Conservation (phyloP, 2,329 filamentous ascomycete species). For the Cytospora schulzeri region DNA sequence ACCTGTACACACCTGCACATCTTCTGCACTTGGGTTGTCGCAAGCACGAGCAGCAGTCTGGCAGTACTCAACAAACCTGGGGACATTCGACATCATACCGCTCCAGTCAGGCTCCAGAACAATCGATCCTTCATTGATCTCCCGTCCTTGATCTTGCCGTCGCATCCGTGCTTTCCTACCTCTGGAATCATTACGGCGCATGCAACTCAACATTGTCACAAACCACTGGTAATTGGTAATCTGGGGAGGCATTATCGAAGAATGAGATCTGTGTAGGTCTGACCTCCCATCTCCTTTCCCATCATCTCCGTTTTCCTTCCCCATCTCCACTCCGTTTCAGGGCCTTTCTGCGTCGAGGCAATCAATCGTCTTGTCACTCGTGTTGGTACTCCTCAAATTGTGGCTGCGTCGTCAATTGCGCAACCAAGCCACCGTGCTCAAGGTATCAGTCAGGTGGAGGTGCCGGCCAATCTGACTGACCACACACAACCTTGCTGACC, state of each 20-base stretch:
- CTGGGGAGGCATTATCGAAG: slow-evolving; percentile 8
- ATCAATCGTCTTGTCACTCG: neutral
- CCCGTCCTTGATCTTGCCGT: neutral
- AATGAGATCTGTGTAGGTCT: slow-evolving; percentile 17
- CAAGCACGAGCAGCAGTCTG: too few species aligned
- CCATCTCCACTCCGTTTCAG: neutral
- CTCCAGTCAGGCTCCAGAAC: neutral
- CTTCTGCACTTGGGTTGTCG: too few species aligned
- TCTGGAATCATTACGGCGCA: slow-evolving; percentile 14
- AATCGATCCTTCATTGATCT: neutral
- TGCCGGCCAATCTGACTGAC: neutral
- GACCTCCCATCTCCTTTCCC: neutral
- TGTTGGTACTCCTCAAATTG: neutral
- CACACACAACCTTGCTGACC: neutral
- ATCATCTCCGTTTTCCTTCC: neutral
- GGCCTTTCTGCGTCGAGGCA: neutral
- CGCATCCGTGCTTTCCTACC: slow-evolving; percentile 12
- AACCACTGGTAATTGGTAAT: neutral
- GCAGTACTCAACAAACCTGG: neutral
- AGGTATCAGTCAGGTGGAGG: neutral
- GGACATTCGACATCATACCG: neutral
- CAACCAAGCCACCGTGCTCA: neutral
- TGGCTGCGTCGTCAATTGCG: neutral
- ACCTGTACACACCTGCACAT: neutral
- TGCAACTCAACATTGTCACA: slow-evolving; percentile 2